These are phyloP conservation scores for Globisporangium irregulare DNA, from an alignment of 352 stramenopile genomes.

Conservation along the genomic window DNA sequence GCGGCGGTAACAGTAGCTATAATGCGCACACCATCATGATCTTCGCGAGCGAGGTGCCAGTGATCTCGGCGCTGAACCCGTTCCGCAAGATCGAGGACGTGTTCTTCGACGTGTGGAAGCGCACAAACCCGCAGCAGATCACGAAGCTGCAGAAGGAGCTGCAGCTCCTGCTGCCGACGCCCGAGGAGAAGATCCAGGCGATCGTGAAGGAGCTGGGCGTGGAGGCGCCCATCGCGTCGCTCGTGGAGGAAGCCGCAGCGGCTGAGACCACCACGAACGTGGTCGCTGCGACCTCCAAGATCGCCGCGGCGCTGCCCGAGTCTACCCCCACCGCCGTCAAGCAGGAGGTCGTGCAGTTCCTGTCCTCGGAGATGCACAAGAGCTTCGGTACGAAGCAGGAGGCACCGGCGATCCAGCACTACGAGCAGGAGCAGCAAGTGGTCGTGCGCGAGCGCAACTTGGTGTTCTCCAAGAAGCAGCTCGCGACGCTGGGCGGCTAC, in stretches of 20 bases:
- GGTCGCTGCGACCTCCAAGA: constrained; percentile 39
- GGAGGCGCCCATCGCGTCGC: constrained; percentile 46
- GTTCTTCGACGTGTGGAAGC: constrained; percentile 75
- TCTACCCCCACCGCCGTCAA: constrained; percentile 46
- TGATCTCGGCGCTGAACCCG: constrained; percentile 78
- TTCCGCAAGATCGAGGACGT: constrained; percentile 84
- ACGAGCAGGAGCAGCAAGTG: constrained; percentile 55
- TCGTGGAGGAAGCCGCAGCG: constrained; percentile 48
- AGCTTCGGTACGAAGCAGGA: constrained; percentile 67
- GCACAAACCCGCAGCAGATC: constrained; percentile 72
- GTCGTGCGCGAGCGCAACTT: constrained; percentile 70
- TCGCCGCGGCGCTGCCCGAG: constrained; percentile 46
- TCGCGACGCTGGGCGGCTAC: constrained; percentile 43
- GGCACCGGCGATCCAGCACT: constrained; percentile 60
- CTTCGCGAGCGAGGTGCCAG: constrained; percentile 84
- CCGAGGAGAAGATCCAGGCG: constrained; percentile 54
- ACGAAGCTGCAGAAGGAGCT: constrained; percentile 44
- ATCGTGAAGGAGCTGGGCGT: constrained; percentile 56
- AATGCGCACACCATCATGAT: constrained; percentile 50
- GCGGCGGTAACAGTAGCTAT: not conserved
- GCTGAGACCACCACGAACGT: constrained; percentile 44
- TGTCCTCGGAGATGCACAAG: constrained; percentile 81
- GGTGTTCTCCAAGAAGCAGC: constrained; percentile 68
- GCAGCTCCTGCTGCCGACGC: constrained; percentile 34
- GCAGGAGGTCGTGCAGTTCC: constrained; percentile 67